These are phyloP conservation scores for Solidago caesia DNA, from an alignment of 129 eudicot species.

Conservation along the genomic window DNA sequence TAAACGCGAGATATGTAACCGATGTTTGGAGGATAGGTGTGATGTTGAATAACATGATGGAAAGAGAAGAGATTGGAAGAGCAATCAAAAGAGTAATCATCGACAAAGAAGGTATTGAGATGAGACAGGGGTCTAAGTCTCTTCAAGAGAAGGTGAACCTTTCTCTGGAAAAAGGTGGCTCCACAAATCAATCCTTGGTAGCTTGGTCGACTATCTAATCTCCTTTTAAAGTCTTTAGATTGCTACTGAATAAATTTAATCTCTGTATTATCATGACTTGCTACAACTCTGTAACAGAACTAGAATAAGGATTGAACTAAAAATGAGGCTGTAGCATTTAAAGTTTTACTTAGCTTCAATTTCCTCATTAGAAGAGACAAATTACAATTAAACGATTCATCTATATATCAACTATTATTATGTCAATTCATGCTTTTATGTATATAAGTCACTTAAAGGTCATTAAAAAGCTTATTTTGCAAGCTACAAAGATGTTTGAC, in stretches of 20 bases:
- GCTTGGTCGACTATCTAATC: slow-evolving; percentile 1
- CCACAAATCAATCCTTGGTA: slow-evolving; percentile 8
- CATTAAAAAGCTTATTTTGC: no score
- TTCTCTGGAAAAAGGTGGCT: slow-evolving; percentile 14
- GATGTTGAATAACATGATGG: background rate
- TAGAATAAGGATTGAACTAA: background rate
- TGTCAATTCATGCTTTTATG: no score
- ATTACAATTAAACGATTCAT: no score
- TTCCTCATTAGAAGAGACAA: no score
- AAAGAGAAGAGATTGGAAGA: background rate
- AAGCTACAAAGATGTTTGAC: no score
- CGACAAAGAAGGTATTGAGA: slow-evolving; percentile 15
- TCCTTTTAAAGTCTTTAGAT: slow-evolving; percentile 4
- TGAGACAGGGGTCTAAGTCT: slow-evolving; percentile 4
- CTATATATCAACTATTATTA: no score
- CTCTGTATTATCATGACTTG: background rate
- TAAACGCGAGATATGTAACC: slow-evolving; percentile 6
- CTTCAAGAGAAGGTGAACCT: slow-evolving; percentile 14
- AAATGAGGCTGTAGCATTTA: no score
- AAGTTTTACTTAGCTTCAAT: no score
- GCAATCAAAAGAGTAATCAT: slow-evolving; percentile 5
- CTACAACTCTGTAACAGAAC: background rate
- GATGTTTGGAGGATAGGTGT: slow-evolving; percentile 20
- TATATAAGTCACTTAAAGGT: no score
- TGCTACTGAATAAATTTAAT: background rate